phyloP scores from a whole-genome alignment of 1,139 yeast species.

The Sugiyamaella grinbergsii region DNA sequence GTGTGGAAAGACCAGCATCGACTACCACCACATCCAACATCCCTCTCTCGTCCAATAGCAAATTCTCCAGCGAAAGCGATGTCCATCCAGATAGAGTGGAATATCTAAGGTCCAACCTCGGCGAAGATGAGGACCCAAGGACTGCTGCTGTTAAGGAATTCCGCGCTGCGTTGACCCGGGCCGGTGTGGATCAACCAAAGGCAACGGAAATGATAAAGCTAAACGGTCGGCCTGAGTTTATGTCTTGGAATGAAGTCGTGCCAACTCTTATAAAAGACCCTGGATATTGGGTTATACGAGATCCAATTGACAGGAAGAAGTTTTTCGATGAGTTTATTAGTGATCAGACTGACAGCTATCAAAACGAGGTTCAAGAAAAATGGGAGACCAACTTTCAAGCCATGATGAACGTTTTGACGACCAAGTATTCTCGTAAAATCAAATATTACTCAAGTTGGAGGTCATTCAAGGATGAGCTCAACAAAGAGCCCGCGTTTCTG shows the following conservation, averaged over 20 bases:
- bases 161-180: conserved; percentile 14
- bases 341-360: conserved; percentile 51
- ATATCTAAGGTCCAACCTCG: neutral
- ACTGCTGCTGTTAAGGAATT: conserved; percentile 9
- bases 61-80: conserved; percentile 10
- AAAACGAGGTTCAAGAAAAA: conserved; percentile 52
- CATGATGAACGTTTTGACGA: conserved; percentile 53
- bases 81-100: conserved; percentile 15
- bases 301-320: conserved; percentile 60
- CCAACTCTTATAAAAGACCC: conserved; percentile 59
- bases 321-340: conserved; percentile 67
- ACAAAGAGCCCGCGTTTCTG: conserved; percentile 12
- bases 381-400: conserved; percentile 57
- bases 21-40: neutral
- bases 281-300: conserved; percentile 68
- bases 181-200: conserved; percentile 10
- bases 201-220: conserved; percentile 60
- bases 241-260: conserved; percentile 66
- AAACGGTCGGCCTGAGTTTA: conserved; percentile 47
- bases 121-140: conserved; percentile 13
- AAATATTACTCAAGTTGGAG: conserved; percentile 68
- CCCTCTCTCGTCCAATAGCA: conserved; percentile 3
- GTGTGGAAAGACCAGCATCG: neutral
- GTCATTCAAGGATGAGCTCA: conserved; percentile 49
- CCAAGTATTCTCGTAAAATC: conserved; percentile 50